A percentile compares a stretch with the other conserved stretches of the same genome.
phyloP scores from a whole-genome alignment of 176 grass and related monocot genomes.

The Oryza punctata region DNA sequence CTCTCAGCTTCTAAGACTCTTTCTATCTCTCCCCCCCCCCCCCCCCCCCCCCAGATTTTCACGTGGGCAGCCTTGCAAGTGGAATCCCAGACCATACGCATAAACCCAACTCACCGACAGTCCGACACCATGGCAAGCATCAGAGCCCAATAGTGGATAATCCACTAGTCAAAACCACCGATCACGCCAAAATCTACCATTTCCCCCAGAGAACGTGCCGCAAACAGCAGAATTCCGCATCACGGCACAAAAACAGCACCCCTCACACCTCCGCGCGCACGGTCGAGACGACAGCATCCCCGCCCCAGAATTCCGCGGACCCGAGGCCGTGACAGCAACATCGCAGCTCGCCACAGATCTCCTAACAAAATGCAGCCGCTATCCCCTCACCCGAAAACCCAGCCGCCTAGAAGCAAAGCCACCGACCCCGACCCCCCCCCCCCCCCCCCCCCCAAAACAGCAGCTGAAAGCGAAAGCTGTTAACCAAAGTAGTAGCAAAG shows the following conservation, averaged over 20 bases:
- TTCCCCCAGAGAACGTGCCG: background rate
- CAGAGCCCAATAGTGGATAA: slow-evolving; percentile 11
- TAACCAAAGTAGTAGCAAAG: background rate
- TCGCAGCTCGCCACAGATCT: background rate
- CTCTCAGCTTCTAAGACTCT: background rate
- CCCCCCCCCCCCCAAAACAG: background rate
- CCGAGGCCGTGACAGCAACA: slow-evolving; percentile 14
- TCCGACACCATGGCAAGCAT: slow-evolving; percentile 5
- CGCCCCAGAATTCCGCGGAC: background rate
- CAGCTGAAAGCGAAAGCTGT: background rate
- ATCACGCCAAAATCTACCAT: background rate
- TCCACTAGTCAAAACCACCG: background rate
- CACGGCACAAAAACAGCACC: background rate
- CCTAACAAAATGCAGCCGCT: background rate
- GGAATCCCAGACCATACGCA: background rate
- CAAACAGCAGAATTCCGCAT: slow-evolving; percentile 9
- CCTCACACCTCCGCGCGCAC: background rate
- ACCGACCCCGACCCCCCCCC: background rate
- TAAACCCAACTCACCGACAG: slow-evolving; percentile 8
- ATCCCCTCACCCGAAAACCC: background rate
- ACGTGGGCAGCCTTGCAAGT: background rate
- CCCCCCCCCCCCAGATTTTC: background rate
- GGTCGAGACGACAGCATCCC: background rate
- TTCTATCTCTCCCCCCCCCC: too few relatives aligned
- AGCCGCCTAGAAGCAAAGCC: background rate